A percentile compares a stretch with the other conserved stretches of the same genome.
phyloP scores from a whole-genome alignment of 2,329 filamentous ascomycete genomes.

The Nannizziopsis barbatae region DNA sequence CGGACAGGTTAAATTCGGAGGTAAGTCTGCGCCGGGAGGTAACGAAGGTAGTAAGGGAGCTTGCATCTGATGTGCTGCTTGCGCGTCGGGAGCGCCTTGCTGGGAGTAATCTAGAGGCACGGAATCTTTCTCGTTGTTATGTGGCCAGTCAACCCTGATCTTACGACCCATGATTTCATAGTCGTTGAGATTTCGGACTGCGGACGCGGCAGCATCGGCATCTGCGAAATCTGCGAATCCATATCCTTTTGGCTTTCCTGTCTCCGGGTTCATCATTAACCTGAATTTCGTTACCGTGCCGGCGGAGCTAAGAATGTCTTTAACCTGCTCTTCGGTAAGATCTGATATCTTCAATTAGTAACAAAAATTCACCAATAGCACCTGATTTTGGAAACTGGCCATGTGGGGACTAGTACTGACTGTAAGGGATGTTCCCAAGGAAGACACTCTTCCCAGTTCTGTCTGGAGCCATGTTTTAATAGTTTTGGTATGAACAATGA shows the following conservation, averaged over 20 bases:
- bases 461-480: constrained; percentile 34
- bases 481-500: background rate
- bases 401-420: constrained; percentile 59
- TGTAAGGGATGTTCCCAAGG: constrained; percentile 51
- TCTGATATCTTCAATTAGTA: constrained; percentile 44
- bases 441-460: constrained; percentile 38
- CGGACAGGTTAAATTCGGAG: constrained; percentile 68
- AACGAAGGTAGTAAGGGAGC: constrained; percentile 60
- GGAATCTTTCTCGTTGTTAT: constrained; percentile 70
- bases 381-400: constrained; percentile 51
- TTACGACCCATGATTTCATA: constrained; percentile 92
- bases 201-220: constrained; percentile 80
- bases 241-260: constrained; percentile 87
- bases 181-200: constrained; percentile 90
- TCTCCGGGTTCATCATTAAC: constrained; percentile 90
- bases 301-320: constrained; percentile 80
- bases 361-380: constrained; percentile 41
- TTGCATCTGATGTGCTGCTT: constrained; percentile 28
- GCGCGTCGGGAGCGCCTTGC: constrained; percentile 30
- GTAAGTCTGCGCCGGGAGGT: constrained; percentile 72
- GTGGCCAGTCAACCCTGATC: constrained; percentile 88
- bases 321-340: constrained; percentile 90
- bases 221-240: constrained; percentile 95
- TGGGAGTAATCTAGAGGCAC: constrained; percentile 42
- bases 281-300: constrained; percentile 87